Evolutionary conservation across 331 rosid genomes (phyloP), one percentile per base, ranked within the genome.

Genomic region (Rosa hybrid): DNA sequence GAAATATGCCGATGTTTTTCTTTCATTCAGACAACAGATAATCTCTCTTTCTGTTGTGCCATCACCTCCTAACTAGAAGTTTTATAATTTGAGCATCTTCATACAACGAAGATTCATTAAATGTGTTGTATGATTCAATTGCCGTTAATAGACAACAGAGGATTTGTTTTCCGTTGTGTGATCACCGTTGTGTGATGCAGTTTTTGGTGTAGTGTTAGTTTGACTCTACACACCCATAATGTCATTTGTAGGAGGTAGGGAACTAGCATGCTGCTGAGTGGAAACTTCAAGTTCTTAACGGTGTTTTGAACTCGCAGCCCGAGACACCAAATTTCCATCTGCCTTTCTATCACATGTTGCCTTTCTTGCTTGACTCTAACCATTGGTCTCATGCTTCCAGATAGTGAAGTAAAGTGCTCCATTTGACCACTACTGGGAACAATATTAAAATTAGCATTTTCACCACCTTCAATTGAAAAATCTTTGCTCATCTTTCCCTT

Each of bases 401-500:
- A 74, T 50, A 88, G 72, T 16, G 86, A 68, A 0, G 84, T n/a
- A 72, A 90, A 81, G 80, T 82, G 85, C 54, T 89, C 92, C 87
- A 83, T 81, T 69, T 74, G 88, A 78, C 83, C 82, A 79, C 87
- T 80, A 79, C 85, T 72, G 68, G 84, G 84, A 88, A 71, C 85
- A 63, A 80, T 60, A 57, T 84, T 87, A 70, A 79, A 84, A 83
- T 85, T 89, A 34, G 82, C 59, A 77, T 68, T 82, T 71, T 91
- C 91, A 83, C 88, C 88, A 45, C 90, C 92, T 86, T 86, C 91
- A 80, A 76, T 88, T 75, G 94, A 75, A 86, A 83, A 87, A 83
- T 91, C 88, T 88, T 90, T 96, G 86, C 75, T 83, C 83, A 86
- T 81, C 88, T 94, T 96, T 62, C 95, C 97, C 87, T 91, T 96